These are phyloP conservation scores for Helichrysum umbraculigerum DNA, from an alignment of 129 eudicot species.

Conservation along the genomic window DNA sequence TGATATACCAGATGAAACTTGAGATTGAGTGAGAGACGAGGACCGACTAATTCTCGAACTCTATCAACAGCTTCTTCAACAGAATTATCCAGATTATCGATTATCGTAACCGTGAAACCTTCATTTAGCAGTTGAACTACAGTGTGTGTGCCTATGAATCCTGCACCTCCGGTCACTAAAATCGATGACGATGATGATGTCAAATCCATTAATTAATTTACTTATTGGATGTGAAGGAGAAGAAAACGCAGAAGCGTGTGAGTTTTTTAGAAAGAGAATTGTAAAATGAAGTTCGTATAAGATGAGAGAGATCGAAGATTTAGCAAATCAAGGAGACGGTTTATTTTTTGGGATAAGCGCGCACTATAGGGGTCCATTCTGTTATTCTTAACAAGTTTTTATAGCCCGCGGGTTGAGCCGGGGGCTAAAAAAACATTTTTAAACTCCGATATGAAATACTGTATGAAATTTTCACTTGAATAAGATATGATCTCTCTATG, in stretches of 20 bases:
- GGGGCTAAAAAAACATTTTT: no score
- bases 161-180: constrained; percentile 96
- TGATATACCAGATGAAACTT: constrained; percentile 67
- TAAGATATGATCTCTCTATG: no score
- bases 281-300: background rate
- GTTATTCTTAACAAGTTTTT: no score
- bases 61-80: constrained; percentile 74
- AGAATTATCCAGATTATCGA: constrained; percentile 90
- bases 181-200: constrained; percentile 43
- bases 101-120: constrained; percentile 74
- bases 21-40: constrained; percentile 64
- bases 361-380: no score
- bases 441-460: no score
- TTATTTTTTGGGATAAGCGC: constrained; percentile 9
- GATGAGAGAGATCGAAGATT: constrained; percentile 8
- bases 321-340: constrained; percentile 40
- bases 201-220: background rate
- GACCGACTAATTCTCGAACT: constrained; percentile 64
- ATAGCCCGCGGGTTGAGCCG: no score
- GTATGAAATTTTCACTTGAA: no score
- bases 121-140: constrained; percentile 63
- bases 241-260: background rate
- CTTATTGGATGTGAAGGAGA: background rate
- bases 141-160: constrained; percentile 93
- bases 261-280: constrained; percentile 9